Base-by-base conservation (phyloP, 106 monocot species). In the Dioscorea dumetorum region DNA sequence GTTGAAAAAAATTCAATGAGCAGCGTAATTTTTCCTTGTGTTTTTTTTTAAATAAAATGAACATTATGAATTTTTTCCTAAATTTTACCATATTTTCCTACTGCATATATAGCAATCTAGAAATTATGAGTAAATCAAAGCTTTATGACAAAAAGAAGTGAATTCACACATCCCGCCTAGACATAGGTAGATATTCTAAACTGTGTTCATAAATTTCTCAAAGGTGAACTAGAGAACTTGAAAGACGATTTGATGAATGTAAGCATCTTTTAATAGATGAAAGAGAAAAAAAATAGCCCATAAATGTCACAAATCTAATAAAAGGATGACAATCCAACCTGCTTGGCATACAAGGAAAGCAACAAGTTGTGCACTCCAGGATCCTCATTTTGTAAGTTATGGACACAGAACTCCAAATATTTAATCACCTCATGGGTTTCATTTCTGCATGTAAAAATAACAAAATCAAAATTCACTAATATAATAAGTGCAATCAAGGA, bases 341-440 rank as follows among this genome's bases (percentile, higher is more conserved):
- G 91, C 57, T 93, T 90, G 56, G 93, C 90, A 83, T 99, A 99
- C 70, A 99, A 80, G 18, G 99, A 99, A 60, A 99, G 85, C 67
- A 99, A 70, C 68, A 99, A 74, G 71, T 99, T 92, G 76, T 99
- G 99, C 58, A 99, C 77, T 28, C 93, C 93, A 66, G 92, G 82
- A 73, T 99, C 99, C 61, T 93, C 99, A 71, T 93, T 93, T 57
- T 85, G 83, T 72, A 99, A 80, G 49, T 82, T 81, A 80, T 93
- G 90, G 28, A 93, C 89, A 75, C 93, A 93, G 32, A 82, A 90
- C 70, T 99, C 99, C 82, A 99, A 81, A 80, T 99, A 99, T 57
- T 99, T 99, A 59, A 99, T 93, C 23, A 93, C 99, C 77, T 99
- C 99, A 70, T 99, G 92, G 4, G 99, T 93, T 58, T 99, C 99